These are phyloP conservation scores for Globisporangium middletonii DNA, from an alignment of 352 stramenopile genomes.

Conservation along the genomic window DNA sequence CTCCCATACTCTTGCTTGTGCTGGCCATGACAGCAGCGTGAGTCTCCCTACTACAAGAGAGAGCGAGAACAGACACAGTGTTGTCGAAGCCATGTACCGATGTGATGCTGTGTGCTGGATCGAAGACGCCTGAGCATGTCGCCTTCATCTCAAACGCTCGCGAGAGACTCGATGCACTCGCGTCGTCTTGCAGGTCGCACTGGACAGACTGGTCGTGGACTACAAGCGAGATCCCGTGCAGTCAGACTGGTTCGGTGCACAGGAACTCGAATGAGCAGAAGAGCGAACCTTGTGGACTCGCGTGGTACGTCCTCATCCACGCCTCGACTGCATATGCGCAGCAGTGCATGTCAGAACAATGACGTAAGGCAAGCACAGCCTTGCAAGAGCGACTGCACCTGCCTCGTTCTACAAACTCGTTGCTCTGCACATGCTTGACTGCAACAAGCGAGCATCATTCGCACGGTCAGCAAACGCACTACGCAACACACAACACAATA, in stretches of 20 bases:
- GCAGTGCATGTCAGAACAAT: not conserved
- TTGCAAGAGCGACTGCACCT: not conserved
- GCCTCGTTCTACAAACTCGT: slow-evolving; percentile 10
- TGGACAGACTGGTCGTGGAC: slow-evolving; percentile 13
- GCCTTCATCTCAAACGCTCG: not conserved
- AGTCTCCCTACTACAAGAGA: no score
- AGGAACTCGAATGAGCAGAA: not conserved
- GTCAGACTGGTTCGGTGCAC: not conserved
- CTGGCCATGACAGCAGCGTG: no score
- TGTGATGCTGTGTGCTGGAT: no score
- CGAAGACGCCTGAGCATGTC: not conserved
- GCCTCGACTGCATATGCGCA: not conserved
- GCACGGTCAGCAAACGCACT: not conserved
- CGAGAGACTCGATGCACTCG: not conserved
- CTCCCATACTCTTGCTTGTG: no score
- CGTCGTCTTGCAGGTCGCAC: slow-evolving; percentile 6
- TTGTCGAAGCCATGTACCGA: no score
- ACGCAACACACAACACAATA: not conserved
- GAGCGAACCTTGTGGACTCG: slow-evolving; percentile 3
- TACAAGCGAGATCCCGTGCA: not conserved
- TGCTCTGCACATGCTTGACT: slow-evolving; percentile 10
- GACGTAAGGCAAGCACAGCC: not conserved
- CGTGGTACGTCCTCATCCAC: slow-evolving; percentile 2
- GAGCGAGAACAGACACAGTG: no score
- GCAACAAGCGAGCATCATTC: no score